phyloP scores from a whole-genome alignment of 2,329 filamentous ascomycete genomes.

The Pyricularia pennisetigena region DNA sequence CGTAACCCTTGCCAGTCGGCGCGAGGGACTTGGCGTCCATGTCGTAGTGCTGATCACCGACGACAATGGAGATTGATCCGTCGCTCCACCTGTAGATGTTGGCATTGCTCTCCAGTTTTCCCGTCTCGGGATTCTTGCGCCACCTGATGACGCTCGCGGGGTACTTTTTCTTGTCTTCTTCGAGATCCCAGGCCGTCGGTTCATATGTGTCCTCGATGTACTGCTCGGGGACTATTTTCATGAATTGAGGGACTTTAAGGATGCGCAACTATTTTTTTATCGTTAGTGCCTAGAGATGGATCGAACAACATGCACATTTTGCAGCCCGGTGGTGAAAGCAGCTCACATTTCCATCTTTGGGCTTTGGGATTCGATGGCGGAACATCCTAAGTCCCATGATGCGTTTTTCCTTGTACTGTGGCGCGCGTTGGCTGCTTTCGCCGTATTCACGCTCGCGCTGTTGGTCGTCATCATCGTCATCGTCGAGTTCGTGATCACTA shows the following conservation, averaged over 20 bases:
- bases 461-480: constrained; percentile 34
- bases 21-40: constrained; percentile 61
- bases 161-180: constrained; percentile 42
- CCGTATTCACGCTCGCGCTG: constrained; percentile 34
- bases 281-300: not conserved
- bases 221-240: constrained; percentile 57
- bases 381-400: constrained; percentile 56
- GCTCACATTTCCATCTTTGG: constrained; percentile 59
- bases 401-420: constrained; percentile 39
- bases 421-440: constrained; percentile 5
- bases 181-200: constrained; percentile 43
- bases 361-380: constrained; percentile 61
- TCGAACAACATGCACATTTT: not conserved
- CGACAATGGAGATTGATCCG: constrained; percentile 64
- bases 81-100: constrained; percentile 71
- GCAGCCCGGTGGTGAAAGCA: not conserved
- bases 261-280: constrained; percentile 47
- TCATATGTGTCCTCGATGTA: constrained; percentile 60
- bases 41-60: constrained; percentile 69
- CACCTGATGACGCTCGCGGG: constrained; percentile 60
- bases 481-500: constrained; percentile 50
- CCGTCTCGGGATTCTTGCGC: constrained; percentile 55
- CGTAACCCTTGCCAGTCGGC: constrained; percentile 50
- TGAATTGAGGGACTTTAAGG: constrained; percentile 62
- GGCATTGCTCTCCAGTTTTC: constrained; percentile 63